phyloP scores from a whole-genome alignment of 805 yeast species.

The Scheffersomyces coipomensis region DNA sequence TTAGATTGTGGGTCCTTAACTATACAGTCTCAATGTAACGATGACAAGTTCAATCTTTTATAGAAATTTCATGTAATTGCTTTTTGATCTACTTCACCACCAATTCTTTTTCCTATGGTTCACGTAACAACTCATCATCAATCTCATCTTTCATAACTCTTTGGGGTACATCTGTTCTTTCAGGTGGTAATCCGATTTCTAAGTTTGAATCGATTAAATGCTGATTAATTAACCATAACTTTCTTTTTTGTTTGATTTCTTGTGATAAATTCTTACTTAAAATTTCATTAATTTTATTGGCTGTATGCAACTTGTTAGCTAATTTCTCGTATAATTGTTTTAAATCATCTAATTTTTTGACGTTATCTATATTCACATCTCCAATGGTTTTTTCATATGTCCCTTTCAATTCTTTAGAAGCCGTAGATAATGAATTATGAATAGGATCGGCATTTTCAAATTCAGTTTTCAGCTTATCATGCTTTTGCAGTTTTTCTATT shows the following conservation, averaged over 20 bases:
- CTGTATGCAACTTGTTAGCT: conserved; percentile 33
- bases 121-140: conserved; percentile 10
- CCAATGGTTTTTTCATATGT: conserved; percentile 6
- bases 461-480: conserved; percentile 1
- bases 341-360: conserved; percentile 14
- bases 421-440: conserved; percentile 3
- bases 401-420: conserved; percentile 2
- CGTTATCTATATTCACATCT: conserved; percentile 15
- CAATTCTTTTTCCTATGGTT: no score
- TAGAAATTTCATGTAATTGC: neutral
- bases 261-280: conserved; percentile 26
- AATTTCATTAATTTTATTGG: conserved; percentile 35
- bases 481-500: conserved; percentile 8
- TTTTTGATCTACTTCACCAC: no score
- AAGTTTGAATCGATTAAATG: conserved; percentile 43
- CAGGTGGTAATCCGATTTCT: conserved; percentile 31
- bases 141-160: conserved; percentile 9
- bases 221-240: conserved; percentile 42
- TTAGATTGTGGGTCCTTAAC: no score
- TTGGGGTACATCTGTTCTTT: conserved; percentile 2
- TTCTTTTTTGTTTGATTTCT: conserved; percentile 28
- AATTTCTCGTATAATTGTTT: conserved; percentile 24
- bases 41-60: no score
- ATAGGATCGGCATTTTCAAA: conserved; percentile 2
- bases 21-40: no score